These are phyloP conservation scores for Centella asiatica DNA, from an alignment of 129 eudicot genomes.

Conservation along the genomic window DNA sequence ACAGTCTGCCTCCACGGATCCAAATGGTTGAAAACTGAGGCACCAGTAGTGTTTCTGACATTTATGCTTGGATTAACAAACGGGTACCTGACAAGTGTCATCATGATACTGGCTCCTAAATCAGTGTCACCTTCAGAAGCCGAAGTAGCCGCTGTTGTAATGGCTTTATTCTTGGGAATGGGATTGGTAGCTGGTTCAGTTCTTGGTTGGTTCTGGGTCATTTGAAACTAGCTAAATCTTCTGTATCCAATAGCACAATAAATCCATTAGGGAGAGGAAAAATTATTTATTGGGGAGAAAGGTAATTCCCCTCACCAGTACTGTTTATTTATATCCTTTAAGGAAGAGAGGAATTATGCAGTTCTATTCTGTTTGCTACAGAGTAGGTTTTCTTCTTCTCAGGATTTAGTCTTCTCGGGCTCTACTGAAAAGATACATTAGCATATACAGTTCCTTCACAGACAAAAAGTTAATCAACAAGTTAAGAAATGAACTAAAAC, in stretches of 20 bases:
- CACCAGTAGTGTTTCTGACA: slow-evolving; percentile 48
- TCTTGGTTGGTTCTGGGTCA: slow-evolving; percentile 79
- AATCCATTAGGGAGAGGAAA: too few relatives aligned
- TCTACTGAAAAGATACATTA: not conserved
- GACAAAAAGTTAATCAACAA: not conserved
- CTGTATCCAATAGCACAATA: not conserved
- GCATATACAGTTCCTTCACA: not conserved
- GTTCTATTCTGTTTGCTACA: not conserved
- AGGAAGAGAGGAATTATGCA: not conserved
- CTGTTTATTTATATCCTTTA: not conserved
- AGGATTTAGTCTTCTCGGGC: not conserved
- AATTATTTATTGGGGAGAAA: too few relatives aligned
- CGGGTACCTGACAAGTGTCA: slow-evolving; percentile 77
- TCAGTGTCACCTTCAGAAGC: slow-evolving; percentile 53
- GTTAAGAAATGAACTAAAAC: not conserved
- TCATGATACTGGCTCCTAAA: slow-evolving; percentile 80
- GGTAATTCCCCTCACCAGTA: too few relatives aligned
- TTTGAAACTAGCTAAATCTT: slow-evolving; percentile 17
- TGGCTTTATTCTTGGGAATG: slow-evolving; percentile 67
- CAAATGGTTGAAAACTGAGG: slow-evolving; percentile 61
- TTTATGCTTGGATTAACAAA: slow-evolving; percentile 66
- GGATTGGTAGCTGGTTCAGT: slow-evolving; percentile 81
- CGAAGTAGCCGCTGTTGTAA: slow-evolving; percentile 67
- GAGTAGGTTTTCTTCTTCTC: not conserved
- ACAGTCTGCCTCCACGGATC: slow-evolving; percentile 69